Percentiles rank a stretch among this genome's conserved stretches.
These are phyloP conservation scores for Dissoconium aciculare DNA, from an alignment of 2,329 filamentous ascomycete species.

Conservation along the genomic window DNA sequence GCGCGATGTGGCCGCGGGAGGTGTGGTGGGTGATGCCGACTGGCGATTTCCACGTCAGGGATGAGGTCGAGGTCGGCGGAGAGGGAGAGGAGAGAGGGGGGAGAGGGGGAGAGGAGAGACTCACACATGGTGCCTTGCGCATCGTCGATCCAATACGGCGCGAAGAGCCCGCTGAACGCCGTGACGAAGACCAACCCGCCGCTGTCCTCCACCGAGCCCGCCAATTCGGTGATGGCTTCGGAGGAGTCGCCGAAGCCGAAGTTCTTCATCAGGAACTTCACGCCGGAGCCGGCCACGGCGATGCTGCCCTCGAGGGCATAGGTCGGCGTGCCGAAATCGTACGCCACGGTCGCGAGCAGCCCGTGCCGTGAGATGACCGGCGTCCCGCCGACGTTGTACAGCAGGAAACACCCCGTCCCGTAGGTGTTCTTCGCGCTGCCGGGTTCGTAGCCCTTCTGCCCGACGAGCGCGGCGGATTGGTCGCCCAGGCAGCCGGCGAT, in stretches of 20 bases:
- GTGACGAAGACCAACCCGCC: slow-evolving; percentile 78
- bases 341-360: slow-evolving; percentile 73
- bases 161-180: slow-evolving; percentile 79
- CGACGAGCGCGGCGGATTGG: slow-evolving; percentile 73
- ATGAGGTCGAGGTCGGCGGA: slow-evolving; percentile 4
- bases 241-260: slow-evolving; percentile 48
- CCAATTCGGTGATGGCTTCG: slow-evolving; percentile 49
- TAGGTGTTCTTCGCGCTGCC: slow-evolving; percentile 85
- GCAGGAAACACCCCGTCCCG: slow-evolving; percentile 75
- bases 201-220: slow-evolving; percentile 53
- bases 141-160: slow-evolving; percentile 90
- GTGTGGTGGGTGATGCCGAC: slow-evolving; percentile 47
- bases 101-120: slow-evolving; percentile 19
- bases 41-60: slow-evolving; percentile 29
- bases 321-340: slow-evolving; percentile 57
- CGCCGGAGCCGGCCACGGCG: slow-evolving; percentile 61
- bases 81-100: not conserved
- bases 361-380: slow-evolving; percentile 76
- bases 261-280: slow-evolving; percentile 44
- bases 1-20: slow-evolving; percentile 69
- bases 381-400: slow-evolving; percentile 75
- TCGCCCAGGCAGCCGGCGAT: slow-evolving; percentile 81
- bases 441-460: slow-evolving; percentile 53
- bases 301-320: slow-evolving; percentile 73
- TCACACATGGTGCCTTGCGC: slow-evolving; percentile 71